Conservation (phyloP, 2,329 filamentous ascomycete species). For the Cladosporium sp. region DNA sequence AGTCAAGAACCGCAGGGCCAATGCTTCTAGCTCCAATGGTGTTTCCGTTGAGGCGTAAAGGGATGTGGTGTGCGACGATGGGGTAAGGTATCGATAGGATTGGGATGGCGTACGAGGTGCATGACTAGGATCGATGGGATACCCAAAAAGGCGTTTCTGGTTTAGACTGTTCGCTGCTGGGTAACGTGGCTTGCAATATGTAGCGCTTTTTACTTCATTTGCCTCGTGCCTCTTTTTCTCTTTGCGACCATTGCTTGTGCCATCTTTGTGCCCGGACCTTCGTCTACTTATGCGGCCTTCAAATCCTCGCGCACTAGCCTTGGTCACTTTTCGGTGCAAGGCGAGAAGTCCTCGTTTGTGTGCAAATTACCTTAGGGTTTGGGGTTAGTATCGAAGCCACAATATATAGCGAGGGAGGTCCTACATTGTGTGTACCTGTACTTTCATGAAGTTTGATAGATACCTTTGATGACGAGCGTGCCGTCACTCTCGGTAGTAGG, state of each 20-base stretch:
- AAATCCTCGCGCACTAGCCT: background rate
- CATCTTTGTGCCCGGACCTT: background rate
- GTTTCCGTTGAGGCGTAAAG: slow-evolving; percentile 14
- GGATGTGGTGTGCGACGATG: background rate
- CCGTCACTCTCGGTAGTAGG: no score
- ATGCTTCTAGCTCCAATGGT: slow-evolving; percentile 1
- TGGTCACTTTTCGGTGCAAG: background rate
- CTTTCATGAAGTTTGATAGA: background rate
- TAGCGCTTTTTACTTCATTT: background rate
- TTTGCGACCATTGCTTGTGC: background rate
- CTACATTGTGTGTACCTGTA: background rate
- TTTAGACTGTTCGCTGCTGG: background rate
- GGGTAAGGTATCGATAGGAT: background rate
- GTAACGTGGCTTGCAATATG: background rate
- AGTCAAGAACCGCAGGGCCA: slow-evolving; percentile 10
- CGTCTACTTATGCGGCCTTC: background rate
- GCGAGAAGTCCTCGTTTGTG: background rate
- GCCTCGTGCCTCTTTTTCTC: background rate
- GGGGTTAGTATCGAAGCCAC: background rate
- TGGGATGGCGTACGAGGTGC: background rate
- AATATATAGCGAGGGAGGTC: background rate
- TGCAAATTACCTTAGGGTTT: background rate
- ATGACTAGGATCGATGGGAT: slow-evolving; percentile 10
- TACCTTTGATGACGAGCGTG: background rate
- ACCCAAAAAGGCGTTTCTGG: slow-evolving; percentile 13